Percentiles rank a stretch among this genome's conserved stretches.
These are phyloP conservation scores for Curvularia verruculosa DNA, from an alignment of 2,329 filamentous ascomycete genomes.

Conservation along the genomic window DNA sequence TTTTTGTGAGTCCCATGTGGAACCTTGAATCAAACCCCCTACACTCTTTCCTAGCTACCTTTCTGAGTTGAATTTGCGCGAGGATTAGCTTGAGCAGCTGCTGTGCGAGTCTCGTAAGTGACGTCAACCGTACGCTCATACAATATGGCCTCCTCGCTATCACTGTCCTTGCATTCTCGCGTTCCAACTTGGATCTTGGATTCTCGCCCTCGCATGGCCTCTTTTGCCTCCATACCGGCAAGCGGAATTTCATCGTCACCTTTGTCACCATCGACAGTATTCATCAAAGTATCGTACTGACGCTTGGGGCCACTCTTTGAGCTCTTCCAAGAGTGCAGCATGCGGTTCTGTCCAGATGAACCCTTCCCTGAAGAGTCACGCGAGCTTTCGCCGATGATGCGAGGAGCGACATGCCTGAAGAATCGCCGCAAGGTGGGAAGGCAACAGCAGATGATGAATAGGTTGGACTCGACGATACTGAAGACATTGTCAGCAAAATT, in stretches of 20 bases:
- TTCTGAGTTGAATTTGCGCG: conserved; percentile 3
- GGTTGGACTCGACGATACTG: conserved; percentile 50
- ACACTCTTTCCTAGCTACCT: neutral
- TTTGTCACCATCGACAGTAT: conserved; percentile 19
- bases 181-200: conserved; percentile 3
- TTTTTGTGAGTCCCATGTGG: neutral
- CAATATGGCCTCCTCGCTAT: conserved; percentile 28
- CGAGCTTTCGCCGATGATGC: conserved; percentile 19
- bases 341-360: conserved; percentile 10
- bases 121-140: conserved; percentile 28
- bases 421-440: conserved; percentile 52
- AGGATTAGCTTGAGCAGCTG: conserved; percentile 3
- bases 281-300: conserved; percentile 24
- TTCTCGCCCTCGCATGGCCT: conserved; percentile 1
- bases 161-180: conserved; percentile 12
- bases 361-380: conserved; percentile 8
- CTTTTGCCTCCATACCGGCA: neutral
- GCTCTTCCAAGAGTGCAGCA: conserved; percentile 19
- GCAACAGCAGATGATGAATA: conserved; percentile 52
- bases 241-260: conserved; percentile 18
- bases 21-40: neutral
- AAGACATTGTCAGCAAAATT: neutral
- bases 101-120: conserved; percentile 15
- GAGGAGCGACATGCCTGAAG: conserved; percentile 48
- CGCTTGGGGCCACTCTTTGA: conserved; percentile 12